Base-by-base conservation (phyloP, 2,329 filamentous ascomycete genomes). In the Trichophyton simii region DNA sequence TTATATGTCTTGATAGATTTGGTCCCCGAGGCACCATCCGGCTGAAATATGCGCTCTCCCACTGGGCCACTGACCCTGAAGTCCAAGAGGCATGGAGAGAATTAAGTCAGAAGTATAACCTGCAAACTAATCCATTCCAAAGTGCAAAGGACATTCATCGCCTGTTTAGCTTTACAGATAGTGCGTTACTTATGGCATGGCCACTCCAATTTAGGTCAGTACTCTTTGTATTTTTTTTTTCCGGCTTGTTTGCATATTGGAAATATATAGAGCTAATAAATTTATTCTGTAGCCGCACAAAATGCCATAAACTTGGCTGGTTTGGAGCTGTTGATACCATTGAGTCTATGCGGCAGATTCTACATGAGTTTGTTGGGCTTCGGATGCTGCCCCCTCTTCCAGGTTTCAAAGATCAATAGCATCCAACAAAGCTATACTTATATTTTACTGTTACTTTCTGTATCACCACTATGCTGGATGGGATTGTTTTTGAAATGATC, bases 101-200 rank as follows among this genome's bases (percentile, higher is more conserved):
- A 62, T 68, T 82, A 3, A 73, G 74, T 42, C 63, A 71, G 59
- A 69, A 75, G 65, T 68, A 81, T 62, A 67, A 71, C 1, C 66
- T 82, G 9, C 68, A 70, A 3, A 66, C 73, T 38, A 73, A 75
- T 61, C 73, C 74, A 18, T 72, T 80, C 36, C 72, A 73, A 25
- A 61, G 60, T 36, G 42, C 57, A 46, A 60, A 59, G 60, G 75
- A 79, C 48, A 67, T 77, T 15, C 76, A 78, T 38, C 72, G 74
- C 1, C 72, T 79, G 42, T 80, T 80, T 59, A 70, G 72, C 1
- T 78, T 81, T 62, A 71, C 75, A 2, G 78, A 81, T 65, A 70
- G 69, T 28, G 68, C 73, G 38, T 62, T 79, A 61, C 66, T 70
- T 44, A 68, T 72, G 18, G 60, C 68, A 2, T 68, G 65, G 1